Base-by-base conservation (phyloP, 2,329 filamentous ascomycete species). In the Torrubiella hemipterigena region DNA sequence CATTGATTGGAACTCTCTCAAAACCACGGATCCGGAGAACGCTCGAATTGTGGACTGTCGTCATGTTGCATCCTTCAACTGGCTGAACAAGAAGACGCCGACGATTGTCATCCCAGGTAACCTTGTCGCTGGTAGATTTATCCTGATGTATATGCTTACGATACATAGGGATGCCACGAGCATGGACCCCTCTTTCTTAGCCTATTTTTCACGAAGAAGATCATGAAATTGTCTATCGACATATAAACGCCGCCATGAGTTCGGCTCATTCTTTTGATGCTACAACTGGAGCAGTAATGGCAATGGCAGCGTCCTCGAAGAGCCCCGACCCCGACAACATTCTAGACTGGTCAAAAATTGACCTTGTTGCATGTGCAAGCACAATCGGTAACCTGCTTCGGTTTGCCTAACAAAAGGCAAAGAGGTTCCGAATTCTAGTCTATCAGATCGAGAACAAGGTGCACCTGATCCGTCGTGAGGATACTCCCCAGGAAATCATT, bases 381-480 rank as follows among this genome's bases (percentile, higher is more conserved):
- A 78, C 73, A 0, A 36, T 81, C 1, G 69, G 73, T 0, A 77
- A 70, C 42, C 60, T 82, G 1, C 51, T 79, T 2, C 61, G 71
- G 2, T 80, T 77, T 38, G 54, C 61, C 5, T 51, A 59, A 3
- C 55, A 55, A 0, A 37, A 56, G 2, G 53, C 64, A 11, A 57
- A 58, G 28, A 32, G 58, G 0, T 81, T 81, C 41, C 64, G 75
- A 3, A 70, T 80, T 36, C 53, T 68, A 3, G 59, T 77, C 5
- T 67, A 81, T 37, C 47, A 58, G 0, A 50, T 81, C 2, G 55
- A 63, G 2, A 50, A 62, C 12, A 74, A 71, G 0, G 61, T 80
- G 0, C 77, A 82, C 50, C 64, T 84, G 29, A 49, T 77, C 10
- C 69, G 77, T 1, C 61, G 69, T 15, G 75, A 79, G 42, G 73